Evolutionary conservation across 202 grass and related monocot species (phyloP).

Genomic region (Schoenoplectus tabernaemontani): DNA sequence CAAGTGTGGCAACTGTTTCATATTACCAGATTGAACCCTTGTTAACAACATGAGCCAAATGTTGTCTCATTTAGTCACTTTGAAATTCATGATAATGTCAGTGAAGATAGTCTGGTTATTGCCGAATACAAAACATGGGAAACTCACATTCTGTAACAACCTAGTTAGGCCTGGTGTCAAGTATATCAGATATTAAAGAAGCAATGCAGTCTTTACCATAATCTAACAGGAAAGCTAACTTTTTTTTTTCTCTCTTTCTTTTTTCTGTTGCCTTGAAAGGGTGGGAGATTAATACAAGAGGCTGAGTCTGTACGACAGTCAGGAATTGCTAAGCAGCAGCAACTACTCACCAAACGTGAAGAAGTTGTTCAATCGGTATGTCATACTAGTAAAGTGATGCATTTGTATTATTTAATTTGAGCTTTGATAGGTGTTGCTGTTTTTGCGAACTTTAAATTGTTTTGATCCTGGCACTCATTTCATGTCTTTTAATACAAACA

Average conservation of each 20-base stretch:
- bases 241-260: constrained; percentile 11
- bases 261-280: constrained; percentile 30
- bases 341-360: constrained; percentile 30
- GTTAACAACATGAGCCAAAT: background rate
- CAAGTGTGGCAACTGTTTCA: background rate
- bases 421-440: constrained; percentile 8
- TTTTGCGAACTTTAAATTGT: no score
- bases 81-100: background rate
- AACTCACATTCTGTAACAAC: background rate
- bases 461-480: no score
- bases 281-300: constrained; percentile 29
- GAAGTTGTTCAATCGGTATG: constrained; percentile 41
- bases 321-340: constrained; percentile 26
- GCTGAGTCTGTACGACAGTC: constrained; percentile 12
- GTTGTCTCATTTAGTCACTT: background rate
- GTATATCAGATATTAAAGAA: background rate
- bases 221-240: background rate
- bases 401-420: background rate
- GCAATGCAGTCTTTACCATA: background rate
- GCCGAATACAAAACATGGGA: background rate
- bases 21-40: background rate
- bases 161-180: background rate
- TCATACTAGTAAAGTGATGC: background rate
- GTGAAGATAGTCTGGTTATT: background rate
- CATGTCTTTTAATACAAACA: background rate